These are phyloP conservation scores for Gossypium trilobum DNA, from an alignment of 441 rosid genomes.

Conservation along the genomic window DNA sequence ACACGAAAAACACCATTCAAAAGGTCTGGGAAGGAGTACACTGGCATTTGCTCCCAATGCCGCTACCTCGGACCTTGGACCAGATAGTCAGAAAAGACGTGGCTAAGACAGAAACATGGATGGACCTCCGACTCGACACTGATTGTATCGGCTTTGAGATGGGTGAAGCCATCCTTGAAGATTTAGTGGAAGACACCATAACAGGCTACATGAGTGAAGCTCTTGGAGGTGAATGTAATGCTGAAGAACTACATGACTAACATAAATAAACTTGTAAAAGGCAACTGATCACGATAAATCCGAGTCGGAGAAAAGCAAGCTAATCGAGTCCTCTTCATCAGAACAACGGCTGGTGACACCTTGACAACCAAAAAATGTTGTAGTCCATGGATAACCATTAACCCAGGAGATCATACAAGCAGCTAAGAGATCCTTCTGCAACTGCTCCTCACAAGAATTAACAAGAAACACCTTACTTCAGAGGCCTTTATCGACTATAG, in stretches of 20 bases:
- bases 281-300: background rate
- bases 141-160: constrained; percentile 43
- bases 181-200: constrained; percentile 51
- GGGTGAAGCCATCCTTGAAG: constrained; percentile 53
- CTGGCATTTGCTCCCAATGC: constrained; percentile 49
- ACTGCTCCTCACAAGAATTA: background rate
- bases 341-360: background rate
- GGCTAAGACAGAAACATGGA: constrained; percentile 55
- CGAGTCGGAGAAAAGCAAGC: constrained; percentile 14
- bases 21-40: constrained; percentile 66
- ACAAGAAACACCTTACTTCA: background rate
- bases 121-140: constrained; percentile 47
- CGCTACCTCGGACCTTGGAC: constrained; percentile 29
- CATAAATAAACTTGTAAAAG: constrained; percentile 19
- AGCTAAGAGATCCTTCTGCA: background rate
- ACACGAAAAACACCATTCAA: constrained; percentile 32
- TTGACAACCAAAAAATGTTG: background rate
- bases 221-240: constrained; percentile 15
- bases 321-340: constrained; percentile 4
- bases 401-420: background rate
- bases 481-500: background rate
- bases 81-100: constrained; percentile 66
- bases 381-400: background rate
- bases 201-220: constrained; percentile 21
- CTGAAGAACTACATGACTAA: constrained; percentile 17